phyloP scores from a whole-genome alignment of 768 basidiomycete species.

The Agrocybe pediades region DNA sequence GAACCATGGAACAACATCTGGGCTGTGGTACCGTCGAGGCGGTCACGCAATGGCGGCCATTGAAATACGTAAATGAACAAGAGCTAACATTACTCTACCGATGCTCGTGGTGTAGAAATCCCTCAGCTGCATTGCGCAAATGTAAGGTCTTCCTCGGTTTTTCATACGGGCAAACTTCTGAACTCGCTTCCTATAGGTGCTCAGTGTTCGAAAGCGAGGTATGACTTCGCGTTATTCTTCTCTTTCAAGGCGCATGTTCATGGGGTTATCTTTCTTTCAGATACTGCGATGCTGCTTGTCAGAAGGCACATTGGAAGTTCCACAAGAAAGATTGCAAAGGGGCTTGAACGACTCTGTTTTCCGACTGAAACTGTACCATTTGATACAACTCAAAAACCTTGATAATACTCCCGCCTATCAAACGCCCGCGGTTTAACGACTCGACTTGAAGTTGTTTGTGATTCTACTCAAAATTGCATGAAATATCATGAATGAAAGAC shows the following conservation, averaged over 20 bases:
- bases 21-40: slow-evolving; percentile 20
- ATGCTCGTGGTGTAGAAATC: slow-evolving; percentile 66
- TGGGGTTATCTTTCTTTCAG: background rate
- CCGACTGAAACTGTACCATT: background rate
- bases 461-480: too few species aligned
- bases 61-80: slow-evolving; percentile 44
- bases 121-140: slow-evolving; percentile 31
- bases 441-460: too few species aligned
- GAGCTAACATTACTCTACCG: slow-evolving; percentile 51
- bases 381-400: background rate
- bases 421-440: too few species aligned
- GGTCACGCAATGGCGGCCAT: slow-evolving; percentile 14
- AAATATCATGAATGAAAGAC: too few species aligned
- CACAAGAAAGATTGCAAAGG: slow-evolving; percentile 18
- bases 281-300: slow-evolving; percentile 21
- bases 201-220: slow-evolving; percentile 18
- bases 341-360: background rate
- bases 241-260: background rate
- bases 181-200: slow-evolving; percentile 11
- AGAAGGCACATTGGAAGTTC: slow-evolving; percentile 17
- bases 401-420: too few species aligned
- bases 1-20: slow-evolving; percentile 19
- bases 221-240: background rate
- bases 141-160: slow-evolving; percentile 11
- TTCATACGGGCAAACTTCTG: background rate